phyloP scores from a whole-genome alignment of 208 protist genomes.

The Porcisia hertigi region DNA sequence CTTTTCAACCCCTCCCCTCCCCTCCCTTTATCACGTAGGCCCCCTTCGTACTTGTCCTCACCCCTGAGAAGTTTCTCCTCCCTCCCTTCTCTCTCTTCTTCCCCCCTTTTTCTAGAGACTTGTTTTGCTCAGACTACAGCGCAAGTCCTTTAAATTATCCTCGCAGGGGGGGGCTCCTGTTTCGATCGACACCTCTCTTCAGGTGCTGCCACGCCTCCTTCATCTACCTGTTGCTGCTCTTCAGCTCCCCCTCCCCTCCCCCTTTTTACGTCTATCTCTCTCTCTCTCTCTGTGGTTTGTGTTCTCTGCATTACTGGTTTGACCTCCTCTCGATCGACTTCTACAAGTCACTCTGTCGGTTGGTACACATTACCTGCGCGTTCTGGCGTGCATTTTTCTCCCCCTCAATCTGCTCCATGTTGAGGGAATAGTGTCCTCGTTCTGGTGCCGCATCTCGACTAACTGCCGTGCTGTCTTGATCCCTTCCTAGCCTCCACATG shows the following conservation, averaged over 20 bases:
- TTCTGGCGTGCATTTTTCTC: background rate
- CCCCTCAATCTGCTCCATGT: background rate
- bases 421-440: background rate
- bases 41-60: background rate
- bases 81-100: background rate
- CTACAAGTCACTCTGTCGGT: no score
- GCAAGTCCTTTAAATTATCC: background rate
- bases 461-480: background rate
- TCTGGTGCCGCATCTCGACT: background rate
- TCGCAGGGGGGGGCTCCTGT: background rate
- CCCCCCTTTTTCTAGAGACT: background rate
- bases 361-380: background rate
- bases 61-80: background rate
- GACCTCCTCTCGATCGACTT: background rate
- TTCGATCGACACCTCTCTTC: background rate
- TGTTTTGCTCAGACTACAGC: background rate
- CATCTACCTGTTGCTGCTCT: background rate
- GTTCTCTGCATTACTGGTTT: background rate
- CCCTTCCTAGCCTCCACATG: background rate
- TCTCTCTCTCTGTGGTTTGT: background rate
- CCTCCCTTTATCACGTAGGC: background rate
- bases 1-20: background rate
- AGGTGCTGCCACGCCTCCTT: no score
- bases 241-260: background rate
- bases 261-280: background rate